Evolutionary conservation across 257 asterid genomes (phyloP), one percentile per base, ranked within the genome.

Genomic region (Solanum clarkiae): DNA sequence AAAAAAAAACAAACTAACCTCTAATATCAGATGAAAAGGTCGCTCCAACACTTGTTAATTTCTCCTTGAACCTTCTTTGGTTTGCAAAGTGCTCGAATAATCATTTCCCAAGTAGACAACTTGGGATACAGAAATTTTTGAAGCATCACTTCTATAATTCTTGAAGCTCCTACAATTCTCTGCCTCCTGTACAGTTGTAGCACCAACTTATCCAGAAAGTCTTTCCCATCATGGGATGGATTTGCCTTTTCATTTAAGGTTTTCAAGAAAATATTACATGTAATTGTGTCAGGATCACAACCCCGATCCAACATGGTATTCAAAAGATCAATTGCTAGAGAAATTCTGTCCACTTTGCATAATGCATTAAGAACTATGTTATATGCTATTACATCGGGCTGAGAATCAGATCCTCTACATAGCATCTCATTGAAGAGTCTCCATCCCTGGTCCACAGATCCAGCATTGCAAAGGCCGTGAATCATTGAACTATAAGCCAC

Each of bases 401-500:
- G 92, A 85, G 88, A 87, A 56, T 88, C 69, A 59, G 94, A 88
- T 68, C 80, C 90, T 79, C 87, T 87, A 85, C 89, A 93, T 54
- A 89, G 92, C 99, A 95, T 97, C 94, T 95, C 98, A 45, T 94
- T 90, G 84, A 94, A 95, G 86, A 97, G 91, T 88, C 88, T 87
- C 85, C 95, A 91, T 59, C 97, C 99, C 89, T 93, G 94, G 53
- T 92, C 90, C 81, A 91, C 88, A 24, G 82, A 93, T 44, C 98
- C 98, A 12, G 86, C 93, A 74, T 84, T 88, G 90, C 98, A 95
- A 54, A 94, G 93, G 62, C 98, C 98, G 51, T 93, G 93, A 54
- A 97, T 95, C 93, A 97, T 92, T 68, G 98, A 95, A 89, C 90
- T 94, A 88, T 95, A 95, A 80, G 98, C 91, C 86, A 97, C 97